Base-by-base conservation (phyloP, 192 early-diverging fungal species). In the Borealophlyctis nickersoniae region DNA sequence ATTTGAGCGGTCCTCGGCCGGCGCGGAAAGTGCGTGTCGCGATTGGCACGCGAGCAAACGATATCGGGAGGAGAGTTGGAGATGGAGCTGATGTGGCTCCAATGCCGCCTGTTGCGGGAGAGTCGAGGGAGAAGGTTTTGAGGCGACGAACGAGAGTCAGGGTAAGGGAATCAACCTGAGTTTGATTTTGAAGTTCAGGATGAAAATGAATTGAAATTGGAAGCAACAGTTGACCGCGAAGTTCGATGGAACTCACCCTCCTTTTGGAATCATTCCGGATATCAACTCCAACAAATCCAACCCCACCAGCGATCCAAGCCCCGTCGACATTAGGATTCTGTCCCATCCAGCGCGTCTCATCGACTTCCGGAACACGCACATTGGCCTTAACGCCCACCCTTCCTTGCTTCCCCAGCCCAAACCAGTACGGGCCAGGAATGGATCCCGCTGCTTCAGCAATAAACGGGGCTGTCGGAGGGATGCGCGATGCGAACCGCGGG, bases 51-150 rank as follows among this genome's bases (percentile, higher is more conserved):
- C 71, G 66, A 23, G 73, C 70, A 53, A 81, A 81, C 2, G 69
- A 52, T 7, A 81, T 19, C 7, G 75, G 79, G 27, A 56, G 62
- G 1, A 81, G 58, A 7, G 63, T 49, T 16, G 58, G 26, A 14
- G 49, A 51, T 45, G 7, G 39, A 19, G 39, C 19, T 7, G 39
- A 13, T 45, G 39, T 45, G 39, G 19, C 9, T 7, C 39, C 39
- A 19, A 19, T 45, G 19, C 19, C 9, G 7, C 19, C 9, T 7
- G 39, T 7, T 45, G 39, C 9, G 16, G 45, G 7, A 23, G 60
- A 36, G 23, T 34, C 33, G 22, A 35, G 60, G 23, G 73, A 34
- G 54, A 78, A 81, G 5, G 80, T 81, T 50, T 77, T 78, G 26
- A 76, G 39, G 11, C 74, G 58, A 19, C 80, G 70, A 52, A 75